Evolutionary conservation across 2,329 filamentous ascomycete genomes (phyloP).

Genomic region (Neopestalotiopsis clavispora): DNA sequence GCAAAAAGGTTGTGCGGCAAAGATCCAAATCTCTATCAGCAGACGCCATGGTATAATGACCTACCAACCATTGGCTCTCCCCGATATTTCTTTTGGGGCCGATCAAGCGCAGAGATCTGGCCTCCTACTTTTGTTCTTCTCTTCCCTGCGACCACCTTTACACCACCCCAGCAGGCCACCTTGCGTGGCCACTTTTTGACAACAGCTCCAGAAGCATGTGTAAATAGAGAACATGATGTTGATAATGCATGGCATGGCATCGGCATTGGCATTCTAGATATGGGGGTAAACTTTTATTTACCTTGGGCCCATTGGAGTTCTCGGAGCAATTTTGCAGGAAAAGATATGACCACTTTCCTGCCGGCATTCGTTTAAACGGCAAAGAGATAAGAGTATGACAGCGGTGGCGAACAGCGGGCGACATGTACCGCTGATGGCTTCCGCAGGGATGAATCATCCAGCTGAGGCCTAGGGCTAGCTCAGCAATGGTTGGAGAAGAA

Average conservation of each 20-base stretch:
- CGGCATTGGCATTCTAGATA: slow-evolving; percentile 54
- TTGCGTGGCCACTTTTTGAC: slow-evolving; percentile 35
- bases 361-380: slow-evolving; percentile 51
- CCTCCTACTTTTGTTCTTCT: slow-evolving; percentile 31
- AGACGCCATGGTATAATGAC: slow-evolving; percentile 49
- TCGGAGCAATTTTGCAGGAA: slow-evolving; percentile 47
- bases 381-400: slow-evolving; percentile 25
- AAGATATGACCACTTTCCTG: slow-evolving; percentile 37
- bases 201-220: slow-evolving; percentile 45
- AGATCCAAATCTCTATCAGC: slow-evolving; percentile 48
- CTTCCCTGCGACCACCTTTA: slow-evolving; percentile 33
- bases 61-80: slow-evolving; percentile 24
- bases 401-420: slow-evolving; percentile 18
- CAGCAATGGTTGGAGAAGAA: slow-evolving; percentile 30
- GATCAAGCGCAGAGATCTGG: slow-evolving; percentile 19
- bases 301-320: slow-evolving; percentile 50
- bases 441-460: slow-evolving; percentile 31
- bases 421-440: slow-evolving; percentile 22
- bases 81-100: slow-evolving; percentile 25
- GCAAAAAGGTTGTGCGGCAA: slow-evolving; percentile 67
- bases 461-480: slow-evolving; percentile 39
- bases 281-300: slow-evolving; percentile 39
- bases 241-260: slow-evolving; percentile 53
- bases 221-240: slow-evolving; percentile 57
- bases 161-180: slow-evolving; percentile 35